Evolutionary conservation across 1,139 yeast genomes (phyloP), one percentile per base, ranked within the genome.

Genomic region (Arxiozyma telluris): DNA sequence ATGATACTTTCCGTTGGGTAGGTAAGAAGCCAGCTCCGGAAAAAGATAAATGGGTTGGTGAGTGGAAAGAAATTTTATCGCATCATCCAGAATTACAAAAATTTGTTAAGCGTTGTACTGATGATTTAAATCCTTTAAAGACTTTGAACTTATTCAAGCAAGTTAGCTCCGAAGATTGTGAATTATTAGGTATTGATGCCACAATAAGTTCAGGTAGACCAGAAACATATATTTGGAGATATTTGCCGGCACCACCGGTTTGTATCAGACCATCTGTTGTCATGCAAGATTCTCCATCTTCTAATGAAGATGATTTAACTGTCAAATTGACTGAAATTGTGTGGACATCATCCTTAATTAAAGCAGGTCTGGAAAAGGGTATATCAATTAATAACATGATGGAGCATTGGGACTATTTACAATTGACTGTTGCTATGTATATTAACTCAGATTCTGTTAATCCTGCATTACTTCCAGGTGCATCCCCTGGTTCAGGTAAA

Each of bases 381-480:
- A 88, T 93, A 61, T 82, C 97, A 15, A 83, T 94, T 64, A 87
- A 88, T 59, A 87, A 89, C 63, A 77, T 94, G 70, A 90, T 93
- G 96, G 98, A 93, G 67, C 98, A 93, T 66, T 94, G 99, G 99
- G 99, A 94, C 66, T 93, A 88, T 67, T 74, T 94, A 60, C 98
- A 94, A 71, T 76, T 93, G 55, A 88, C 96, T 0, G 91, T 94
- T 53, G 99, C 98, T 47, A 87, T 94, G 88, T 94, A 94, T 70
- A 93, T 94, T 63, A 94, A 94, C 69, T 89, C 97, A 0, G 99
- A 94, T 71, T 85, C 96, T 46, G 93, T 90, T n/a, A 83, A 84
- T 54, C 91, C 93, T 5, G 84, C 90, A 2, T 76, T 84, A 68
- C 71, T 84, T 58, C 87, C 88, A 8, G 81, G 83, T 22, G 73